A percentile compares a stretch with the other conserved stretches of the same genome.
Conservation (phyloP, 1,139 yeast genomes). For the Spathaspora sp. region DNA sequence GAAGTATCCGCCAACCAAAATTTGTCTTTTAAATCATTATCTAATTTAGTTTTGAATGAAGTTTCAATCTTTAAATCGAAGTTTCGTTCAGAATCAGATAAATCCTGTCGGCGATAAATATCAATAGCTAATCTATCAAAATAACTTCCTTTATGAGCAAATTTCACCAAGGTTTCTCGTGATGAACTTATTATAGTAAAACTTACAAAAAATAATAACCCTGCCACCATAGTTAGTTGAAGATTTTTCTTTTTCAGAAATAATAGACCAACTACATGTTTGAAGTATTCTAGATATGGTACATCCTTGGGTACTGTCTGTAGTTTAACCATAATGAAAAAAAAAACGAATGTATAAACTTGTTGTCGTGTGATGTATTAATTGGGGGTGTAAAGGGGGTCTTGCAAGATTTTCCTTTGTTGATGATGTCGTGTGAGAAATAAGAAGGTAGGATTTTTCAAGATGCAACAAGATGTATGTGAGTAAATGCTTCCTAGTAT, state of each 20-base stretch:
- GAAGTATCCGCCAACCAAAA: constrained; percentile 31
- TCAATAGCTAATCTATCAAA: constrained; percentile 12
- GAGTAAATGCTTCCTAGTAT: no score
- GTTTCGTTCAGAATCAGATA: constrained; percentile 17
- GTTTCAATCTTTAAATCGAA: constrained; percentile 23
- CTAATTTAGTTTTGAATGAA: constrained; percentile 16
- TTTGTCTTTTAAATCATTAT: constrained; percentile 27
- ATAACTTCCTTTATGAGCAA: constrained; percentile 3
- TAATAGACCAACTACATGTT: not conserved
- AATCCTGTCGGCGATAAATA: constrained; percentile 8
- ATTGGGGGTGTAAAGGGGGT: not conserved
- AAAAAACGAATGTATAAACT: not conserved
- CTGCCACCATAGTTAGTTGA: not conserved
- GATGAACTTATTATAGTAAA: constrained; percentile 3
- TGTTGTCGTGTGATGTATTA: not conserved
- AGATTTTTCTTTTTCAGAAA: constrained; percentile 4
- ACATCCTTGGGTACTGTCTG: not conserved
- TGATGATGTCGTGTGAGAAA: not conserved
- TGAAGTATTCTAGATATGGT: not conserved
- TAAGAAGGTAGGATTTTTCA: not conserved
- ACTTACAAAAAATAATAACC: constrained; percentile 1
- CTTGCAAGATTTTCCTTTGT: no score
- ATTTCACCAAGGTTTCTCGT: not conserved
- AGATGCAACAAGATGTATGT: not conserved
- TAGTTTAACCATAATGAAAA: not conserved